phyloP scores from a whole-genome alignment of 495 filamentous ascomycete species.

The Podospora pseudopauciseta region DNA sequence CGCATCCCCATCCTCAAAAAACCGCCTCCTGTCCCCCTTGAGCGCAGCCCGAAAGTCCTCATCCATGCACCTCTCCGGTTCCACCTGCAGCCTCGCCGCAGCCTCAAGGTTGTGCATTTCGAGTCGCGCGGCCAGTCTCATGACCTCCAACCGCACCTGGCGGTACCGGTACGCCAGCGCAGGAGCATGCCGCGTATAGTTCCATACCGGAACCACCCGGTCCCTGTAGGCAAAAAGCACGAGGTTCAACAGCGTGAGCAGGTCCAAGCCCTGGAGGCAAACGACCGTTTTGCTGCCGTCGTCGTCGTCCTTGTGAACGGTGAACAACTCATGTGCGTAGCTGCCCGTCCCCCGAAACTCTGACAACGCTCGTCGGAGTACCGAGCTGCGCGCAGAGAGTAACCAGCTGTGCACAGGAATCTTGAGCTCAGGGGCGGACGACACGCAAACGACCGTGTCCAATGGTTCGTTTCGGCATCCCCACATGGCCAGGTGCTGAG shows the following conservation, averaged over 20 bases:
- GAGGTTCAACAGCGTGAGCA: slow-evolving; percentile 72
- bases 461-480: slow-evolving; percentile 35
- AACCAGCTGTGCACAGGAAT: slow-evolving; percentile 86
- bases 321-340: slow-evolving; percentile 53
- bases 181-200: slow-evolving; percentile 59
- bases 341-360: slow-evolving; percentile 43
- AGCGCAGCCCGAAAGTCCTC: slow-evolving; percentile 65
- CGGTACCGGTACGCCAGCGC: slow-evolving; percentile 66
- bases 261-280: slow-evolving; percentile 63
- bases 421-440: slow-evolving; percentile 55
- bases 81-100: slow-evolving; percentile 68
- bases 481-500: slow-evolving; percentile 39
- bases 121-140: slow-evolving; percentile 68
- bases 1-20: slow-evolving; percentile 72
- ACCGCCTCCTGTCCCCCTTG: slow-evolving; percentile 56
- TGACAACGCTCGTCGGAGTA: slow-evolving; percentile 60
- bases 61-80: slow-evolving; percentile 59
- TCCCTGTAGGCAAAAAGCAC: slow-evolving; percentile 81
- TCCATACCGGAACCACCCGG: slow-evolving; percentile 78
- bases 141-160: slow-evolving; percentile 74
- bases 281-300: slow-evolving; percentile 50
- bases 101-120: slow-evolving; percentile 66
- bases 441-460: slow-evolving; percentile 50
- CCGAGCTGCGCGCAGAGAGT: slow-evolving; percentile 64
- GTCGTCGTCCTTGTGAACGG: slow-evolving; percentile 51